Evolutionary conservation across 345 rosid species (phyloP).

Genomic region (Geranium brycei): DNA sequence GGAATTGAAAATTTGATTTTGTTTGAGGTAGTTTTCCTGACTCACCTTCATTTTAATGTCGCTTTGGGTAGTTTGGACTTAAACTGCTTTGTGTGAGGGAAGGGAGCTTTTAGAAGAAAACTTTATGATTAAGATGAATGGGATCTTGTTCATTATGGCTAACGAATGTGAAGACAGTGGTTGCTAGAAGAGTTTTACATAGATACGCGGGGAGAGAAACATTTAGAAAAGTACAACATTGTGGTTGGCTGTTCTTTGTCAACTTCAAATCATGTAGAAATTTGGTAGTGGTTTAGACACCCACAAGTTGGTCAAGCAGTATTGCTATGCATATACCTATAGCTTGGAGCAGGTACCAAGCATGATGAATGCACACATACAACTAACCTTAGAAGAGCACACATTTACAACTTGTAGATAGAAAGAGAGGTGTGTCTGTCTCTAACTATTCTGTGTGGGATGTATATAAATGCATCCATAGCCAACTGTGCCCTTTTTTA

Average conservation of each 20-base stretch:
- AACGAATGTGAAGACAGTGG: not conserved
- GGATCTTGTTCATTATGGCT: not conserved
- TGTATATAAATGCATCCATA: not conserved
- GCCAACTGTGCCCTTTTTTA: not conserved
- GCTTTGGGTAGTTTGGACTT: not conserved
- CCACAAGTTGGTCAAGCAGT: not conserved
- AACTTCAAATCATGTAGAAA: not conserved
- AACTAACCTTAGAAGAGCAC: not conserved
- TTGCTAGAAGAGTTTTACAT: not conserved
- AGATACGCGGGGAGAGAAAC: not conserved
- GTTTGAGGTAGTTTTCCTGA: not conserved
- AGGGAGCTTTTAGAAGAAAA: not conserved
- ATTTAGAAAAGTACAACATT: not conserved
- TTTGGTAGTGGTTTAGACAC: not conserved
- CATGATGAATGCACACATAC: not conserved
- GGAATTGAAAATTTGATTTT: conserved; percentile 5
- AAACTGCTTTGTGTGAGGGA: not conserved
- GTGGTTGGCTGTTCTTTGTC: not conserved
- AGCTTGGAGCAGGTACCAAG: not conserved
- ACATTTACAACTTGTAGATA: not conserved
- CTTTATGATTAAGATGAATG: no score
- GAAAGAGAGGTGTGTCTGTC: no score
- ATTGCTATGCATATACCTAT: not conserved
- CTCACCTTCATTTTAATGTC: not conserved
- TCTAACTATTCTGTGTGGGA: not conserved